A percentile compares a stretch with the other conserved stretches of the same genome.
These are phyloP conservation scores for Tetrahymena malaccensis DNA, from an alignment of 73 alveolate genomes.

Conservation along the genomic window DNA sequence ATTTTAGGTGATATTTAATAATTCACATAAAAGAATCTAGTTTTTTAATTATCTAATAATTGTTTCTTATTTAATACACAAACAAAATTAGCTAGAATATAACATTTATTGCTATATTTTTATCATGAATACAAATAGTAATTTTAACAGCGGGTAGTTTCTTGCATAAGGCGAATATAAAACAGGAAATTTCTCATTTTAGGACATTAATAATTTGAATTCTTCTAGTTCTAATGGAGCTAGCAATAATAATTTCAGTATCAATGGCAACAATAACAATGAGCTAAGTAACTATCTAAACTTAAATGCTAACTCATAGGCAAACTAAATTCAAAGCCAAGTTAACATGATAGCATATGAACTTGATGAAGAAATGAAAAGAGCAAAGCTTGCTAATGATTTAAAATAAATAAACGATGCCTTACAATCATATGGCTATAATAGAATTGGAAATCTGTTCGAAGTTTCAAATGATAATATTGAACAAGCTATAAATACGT, in stretches of 20 bases:
- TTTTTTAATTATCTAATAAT: too few relatives aligned
- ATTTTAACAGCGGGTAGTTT: neutral
- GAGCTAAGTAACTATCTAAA: neutral
- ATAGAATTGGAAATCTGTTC: neutral
- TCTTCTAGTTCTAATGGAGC: neutral
- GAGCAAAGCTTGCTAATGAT: neutral
- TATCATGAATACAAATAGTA: neutral
- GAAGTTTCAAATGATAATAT: neutral
- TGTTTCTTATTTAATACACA: neutral
- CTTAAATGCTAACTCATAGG: neutral
- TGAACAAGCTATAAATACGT: neutral
- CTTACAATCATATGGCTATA: neutral
- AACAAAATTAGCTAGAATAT: neutral
- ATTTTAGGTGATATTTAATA: neutral
- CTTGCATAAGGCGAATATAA: neutral
- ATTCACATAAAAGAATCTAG: neutral
- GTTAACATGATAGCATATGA: neutral
- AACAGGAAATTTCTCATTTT: neutral
- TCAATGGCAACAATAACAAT: neutral
- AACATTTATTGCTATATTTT: neutral
- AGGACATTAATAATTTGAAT: neutral
- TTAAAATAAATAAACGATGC: neutral
- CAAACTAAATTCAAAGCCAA: neutral
- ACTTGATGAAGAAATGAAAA: neutral
- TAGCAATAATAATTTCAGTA: neutral